These are phyloP conservation scores for Pyricularia sp. DNA, from an alignment of 2,329 filamentous ascomycete species.

Conservation along the genomic window DNA sequence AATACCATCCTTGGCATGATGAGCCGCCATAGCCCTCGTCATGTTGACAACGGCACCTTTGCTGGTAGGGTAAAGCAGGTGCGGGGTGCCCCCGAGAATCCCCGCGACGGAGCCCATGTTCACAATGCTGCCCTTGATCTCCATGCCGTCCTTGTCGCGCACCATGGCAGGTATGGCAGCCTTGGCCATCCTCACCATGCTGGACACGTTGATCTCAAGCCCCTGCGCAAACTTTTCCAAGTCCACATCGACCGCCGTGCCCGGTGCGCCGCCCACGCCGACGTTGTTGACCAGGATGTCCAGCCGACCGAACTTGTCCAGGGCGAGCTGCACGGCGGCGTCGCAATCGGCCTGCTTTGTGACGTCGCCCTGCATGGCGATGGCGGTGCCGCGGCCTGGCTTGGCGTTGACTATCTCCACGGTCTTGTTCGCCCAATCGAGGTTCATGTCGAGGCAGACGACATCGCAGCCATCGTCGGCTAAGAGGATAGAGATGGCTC, in stretches of 20 bases:
- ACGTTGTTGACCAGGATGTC: slow-evolving; percentile 60
- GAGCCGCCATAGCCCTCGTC: slow-evolving; percentile 41
- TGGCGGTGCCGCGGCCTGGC: slow-evolving; percentile 23
- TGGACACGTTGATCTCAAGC: slow-evolving; percentile 53
- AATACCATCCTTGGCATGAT: slow-evolving; percentile 34
- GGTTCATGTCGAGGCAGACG: slow-evolving; percentile 14
- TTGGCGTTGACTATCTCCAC: slow-evolving; percentile 15
- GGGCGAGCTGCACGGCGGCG: slow-evolving; percentile 25
- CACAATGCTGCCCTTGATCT: slow-evolving; percentile 44
- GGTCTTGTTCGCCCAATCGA: slow-evolving; percentile 11
- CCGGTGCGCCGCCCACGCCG: slow-evolving; percentile 47
- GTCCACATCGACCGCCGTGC: slow-evolving; percentile 52
- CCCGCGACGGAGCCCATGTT: slow-evolving; percentile 57
- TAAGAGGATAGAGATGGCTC: slow-evolving; percentile 15
- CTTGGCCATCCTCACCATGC: slow-evolving; percentile 57
- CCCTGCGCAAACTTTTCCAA: slow-evolving; percentile 46
- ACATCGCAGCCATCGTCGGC: slow-evolving; percentile 15
- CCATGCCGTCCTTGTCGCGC: slow-evolving; percentile 38
- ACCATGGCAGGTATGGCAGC: slow-evolving; percentile 51
- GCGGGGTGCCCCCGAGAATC: slow-evolving; percentile 32
- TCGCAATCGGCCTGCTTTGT: slow-evolving; percentile 42
- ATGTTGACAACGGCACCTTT: slow-evolving; percentile 41
- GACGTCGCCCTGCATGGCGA: slow-evolving; percentile 42
- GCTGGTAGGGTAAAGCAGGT: slow-evolving; percentile 35
- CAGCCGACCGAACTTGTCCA: slow-evolving; percentile 41